A percentile compares a stretch with the other conserved stretches of the same genome.
Conservation (phyloP, 2,329 filamentous ascomycete genomes). For the Didymella segeticola region DNA sequence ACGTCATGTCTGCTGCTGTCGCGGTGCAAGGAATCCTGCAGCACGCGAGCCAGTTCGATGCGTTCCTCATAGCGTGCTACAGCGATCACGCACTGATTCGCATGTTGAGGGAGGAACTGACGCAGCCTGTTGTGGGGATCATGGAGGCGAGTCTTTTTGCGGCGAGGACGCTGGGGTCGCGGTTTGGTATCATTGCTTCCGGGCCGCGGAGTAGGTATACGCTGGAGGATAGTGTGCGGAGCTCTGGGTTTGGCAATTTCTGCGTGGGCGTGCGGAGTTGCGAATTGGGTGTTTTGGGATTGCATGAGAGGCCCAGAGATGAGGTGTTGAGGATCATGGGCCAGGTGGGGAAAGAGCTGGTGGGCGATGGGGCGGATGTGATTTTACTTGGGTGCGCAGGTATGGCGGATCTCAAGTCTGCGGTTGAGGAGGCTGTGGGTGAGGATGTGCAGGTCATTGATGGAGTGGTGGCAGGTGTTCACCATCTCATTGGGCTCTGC, state of each 20-base stretch:
- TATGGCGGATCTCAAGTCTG: constrained; percentile 56
- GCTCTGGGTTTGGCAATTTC: constrained; percentile 53
- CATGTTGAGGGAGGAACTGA: constrained; percentile 56
- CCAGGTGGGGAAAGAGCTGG: constrained; percentile 49
- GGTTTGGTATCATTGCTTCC: constrained; percentile 56
- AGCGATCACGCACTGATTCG: constrained; percentile 56
- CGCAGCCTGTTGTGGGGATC: constrained; percentile 56
- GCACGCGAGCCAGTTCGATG: constrained; percentile 54
- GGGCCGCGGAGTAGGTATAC: constrained; percentile 49
- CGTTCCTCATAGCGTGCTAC: constrained; percentile 59
- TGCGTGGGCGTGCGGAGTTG: constrained; percentile 54
- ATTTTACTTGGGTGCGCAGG: constrained; percentile 57
- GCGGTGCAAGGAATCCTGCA: constrained; percentile 55
- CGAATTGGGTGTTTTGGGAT: constrained; percentile 54
- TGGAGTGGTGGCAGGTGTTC: constrained; percentile 58
- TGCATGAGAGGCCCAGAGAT: constrained; percentile 50
- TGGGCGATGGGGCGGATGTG: constrained; percentile 52
- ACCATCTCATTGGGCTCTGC: constrained; percentile 55
- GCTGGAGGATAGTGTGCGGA: constrained; percentile 50
- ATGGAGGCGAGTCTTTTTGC: constrained; percentile 61
- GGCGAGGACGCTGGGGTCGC: constrained; percentile 57
- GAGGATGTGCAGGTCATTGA: constrained; percentile 59
- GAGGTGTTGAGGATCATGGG: constrained; percentile 52
- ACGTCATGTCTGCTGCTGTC: constrained; percentile 58
- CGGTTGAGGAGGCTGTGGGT: constrained; percentile 56